Base-by-base conservation (phyloP, 1,139 yeast genomes). In the Entelexis sorbosivorans region DNA sequence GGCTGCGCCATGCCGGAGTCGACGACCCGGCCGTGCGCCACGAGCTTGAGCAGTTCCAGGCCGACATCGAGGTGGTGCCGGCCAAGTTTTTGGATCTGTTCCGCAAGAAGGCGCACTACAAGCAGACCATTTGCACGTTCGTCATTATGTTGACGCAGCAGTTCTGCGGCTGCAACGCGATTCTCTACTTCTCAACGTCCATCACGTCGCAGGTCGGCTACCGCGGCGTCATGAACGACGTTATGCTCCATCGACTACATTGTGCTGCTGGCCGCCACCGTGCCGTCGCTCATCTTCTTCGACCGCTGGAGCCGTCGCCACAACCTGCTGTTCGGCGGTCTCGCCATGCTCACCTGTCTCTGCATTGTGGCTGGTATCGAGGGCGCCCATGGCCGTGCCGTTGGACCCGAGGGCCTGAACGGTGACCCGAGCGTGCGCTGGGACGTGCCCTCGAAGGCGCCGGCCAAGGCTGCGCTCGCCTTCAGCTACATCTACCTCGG, bases 91-190 rank as follows among this genome's bases (percentile, higher is more conserved):
- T 53, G n/a, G 55, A 57, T 34, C 69, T 73, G 53, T 72, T 73
- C 65, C n/a, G 28, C 17, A 58, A 58, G 46, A 69, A 66, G 63
- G 64, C 69, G 32, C 56, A 54, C 54, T 13, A 38, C 38, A 64
- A 64, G 51, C 73, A 79, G 63, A 74, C 78, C 5, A 52, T 57
- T 49, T 66, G 72, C 24, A 77, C 76, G 61, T 63, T 71, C 33
- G 66, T 68, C 46, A 53, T 71, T 44, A 76, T 73, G 64, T 75
- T 77, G 62, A 76, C 78, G 71, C 84, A 79, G 68, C 86, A 80
- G 68, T 73, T 79, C 69, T 78, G 84, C 49, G 86, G 85, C 70
- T 73, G 81, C 61, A 82, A 82, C 69, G 82, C 82, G 63, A 77
- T 82, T 62, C 79, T 68, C 62, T 68, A 68, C 64, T 69, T 67